phyloP scores from a whole-genome alignment of 257 asterid genomes.

The Capsicum pubescens region DNA sequence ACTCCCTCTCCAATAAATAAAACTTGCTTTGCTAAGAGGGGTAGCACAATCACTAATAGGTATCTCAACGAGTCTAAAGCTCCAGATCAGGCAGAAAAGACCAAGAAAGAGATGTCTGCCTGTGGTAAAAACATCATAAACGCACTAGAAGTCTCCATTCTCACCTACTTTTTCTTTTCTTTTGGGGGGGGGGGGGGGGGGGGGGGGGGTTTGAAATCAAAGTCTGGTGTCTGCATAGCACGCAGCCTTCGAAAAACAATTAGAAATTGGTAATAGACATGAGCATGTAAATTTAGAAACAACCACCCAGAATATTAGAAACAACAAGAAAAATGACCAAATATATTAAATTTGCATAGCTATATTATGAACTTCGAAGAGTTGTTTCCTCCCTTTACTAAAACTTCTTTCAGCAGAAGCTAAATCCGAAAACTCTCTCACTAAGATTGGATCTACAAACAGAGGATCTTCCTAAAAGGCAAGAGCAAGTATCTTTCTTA shows the following conservation, averaged over 20 bases:
- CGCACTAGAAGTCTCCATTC: not conserved
- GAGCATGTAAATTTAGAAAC: slow-evolving; percentile 6
- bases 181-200: not conserved
- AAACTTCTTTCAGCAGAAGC: not conserved
- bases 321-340: slow-evolving; percentile 10
- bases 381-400: slow-evolving; percentile 6
- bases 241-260: not conserved
- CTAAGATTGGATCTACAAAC: not conserved
- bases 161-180: not conserved
- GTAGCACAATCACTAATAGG: not conserved
- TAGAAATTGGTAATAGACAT: not conserved
- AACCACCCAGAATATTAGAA: not conserved
- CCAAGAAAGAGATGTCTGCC: slow-evolving; percentile 9
- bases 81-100: not conserved
- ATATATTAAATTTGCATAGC: slow-evolving; percentile 7
- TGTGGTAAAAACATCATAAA: not conserved
- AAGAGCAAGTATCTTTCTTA: not conserved
- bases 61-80: not conserved
- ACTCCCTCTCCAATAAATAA: not conserved
- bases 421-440: not conserved
- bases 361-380: not conserved
- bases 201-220: not conserved
- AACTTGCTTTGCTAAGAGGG: not conserved
- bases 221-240: not conserved
- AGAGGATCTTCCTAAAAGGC: not conserved